Conservation (phyloP, 2,329 filamentous ascomycete genomes). For the Pseudocercospora fijiensis region DNA sequence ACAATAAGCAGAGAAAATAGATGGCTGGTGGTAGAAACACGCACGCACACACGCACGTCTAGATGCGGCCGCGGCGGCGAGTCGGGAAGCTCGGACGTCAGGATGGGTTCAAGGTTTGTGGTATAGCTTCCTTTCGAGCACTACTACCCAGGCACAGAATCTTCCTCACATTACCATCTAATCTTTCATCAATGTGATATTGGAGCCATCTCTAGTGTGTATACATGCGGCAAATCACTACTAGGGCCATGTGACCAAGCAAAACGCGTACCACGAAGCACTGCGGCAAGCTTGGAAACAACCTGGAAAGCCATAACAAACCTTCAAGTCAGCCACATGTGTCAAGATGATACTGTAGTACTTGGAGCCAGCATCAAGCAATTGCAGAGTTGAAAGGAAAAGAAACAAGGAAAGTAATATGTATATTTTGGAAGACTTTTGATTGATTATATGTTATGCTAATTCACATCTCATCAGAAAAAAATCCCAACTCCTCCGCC, state of each 20-base stretch:
- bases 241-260: neutral
- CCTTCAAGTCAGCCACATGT: constrained; percentile 1
- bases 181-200: neutral
- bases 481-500: constrained; percentile 5
- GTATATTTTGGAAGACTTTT: neutral
- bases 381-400: neutral
- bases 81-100: neutral
- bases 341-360: neutral
- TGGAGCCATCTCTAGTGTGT: neutral
- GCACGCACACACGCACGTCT: neutral
- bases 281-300: neutral
- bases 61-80: constrained; percentile 1
- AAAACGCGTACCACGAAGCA: neutral
- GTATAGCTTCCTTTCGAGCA: neutral
- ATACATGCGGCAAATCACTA: neutral
- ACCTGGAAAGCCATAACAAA: neutral
- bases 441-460: constrained; percentile 15
- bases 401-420: neutral
- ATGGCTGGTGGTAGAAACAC: constrained; percentile 3
- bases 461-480: constrained; percentile 18
- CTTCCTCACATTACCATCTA: neutral
- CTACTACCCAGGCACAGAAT: neutral
- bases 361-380: neutral
- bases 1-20: neutral
- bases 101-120: constrained; percentile 2